phyloP scores from a whole-genome alignment of 371 early-diverging fungal species.

The Saksenaea oblongispora region DNA sequence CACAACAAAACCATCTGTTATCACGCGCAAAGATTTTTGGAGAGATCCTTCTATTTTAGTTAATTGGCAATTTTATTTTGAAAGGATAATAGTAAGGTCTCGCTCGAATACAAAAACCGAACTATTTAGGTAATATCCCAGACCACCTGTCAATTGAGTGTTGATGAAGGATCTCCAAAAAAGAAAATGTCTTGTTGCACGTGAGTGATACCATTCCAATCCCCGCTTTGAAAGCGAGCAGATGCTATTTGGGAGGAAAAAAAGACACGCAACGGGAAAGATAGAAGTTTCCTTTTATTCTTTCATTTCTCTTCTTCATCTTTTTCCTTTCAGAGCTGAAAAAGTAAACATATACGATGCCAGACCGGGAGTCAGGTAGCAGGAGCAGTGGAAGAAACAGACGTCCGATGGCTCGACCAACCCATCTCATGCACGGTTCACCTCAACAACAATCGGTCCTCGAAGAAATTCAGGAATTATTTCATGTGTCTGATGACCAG shows the following conservation, averaged over 20 bases:
- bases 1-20: too few relatives aligned
- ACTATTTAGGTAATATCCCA: too few relatives aligned
- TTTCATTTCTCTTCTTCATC: background rate
- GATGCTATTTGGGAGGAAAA: background rate
- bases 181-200: background rate
- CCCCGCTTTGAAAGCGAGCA: background rate
- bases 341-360: background rate
- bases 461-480: constrained; percentile 25
- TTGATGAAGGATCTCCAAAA: too few relatives aligned
- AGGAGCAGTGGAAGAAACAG: background rate
- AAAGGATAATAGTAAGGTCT: too few relatives aligned
- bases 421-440: constrained; percentile 15
- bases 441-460: constrained; percentile 28
- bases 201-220: background rate
- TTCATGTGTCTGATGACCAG: constrained; percentile 36
- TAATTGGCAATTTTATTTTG: too few relatives aligned
- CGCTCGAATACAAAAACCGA: too few relatives aligned
- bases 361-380: constrained; percentile 2
- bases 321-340: background rate
- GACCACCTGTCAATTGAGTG: too few relatives aligned
- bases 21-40: too few relatives aligned
- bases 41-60: too few relatives aligned
- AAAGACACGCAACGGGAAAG: constrained; percentile 1
- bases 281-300: constrained; percentile 3
- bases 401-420: constrained; percentile 1